These are phyloP conservation scores for Pichia cabralensis DNA, from an alignment of 805 yeast species.

Conservation along the genomic window DNA sequence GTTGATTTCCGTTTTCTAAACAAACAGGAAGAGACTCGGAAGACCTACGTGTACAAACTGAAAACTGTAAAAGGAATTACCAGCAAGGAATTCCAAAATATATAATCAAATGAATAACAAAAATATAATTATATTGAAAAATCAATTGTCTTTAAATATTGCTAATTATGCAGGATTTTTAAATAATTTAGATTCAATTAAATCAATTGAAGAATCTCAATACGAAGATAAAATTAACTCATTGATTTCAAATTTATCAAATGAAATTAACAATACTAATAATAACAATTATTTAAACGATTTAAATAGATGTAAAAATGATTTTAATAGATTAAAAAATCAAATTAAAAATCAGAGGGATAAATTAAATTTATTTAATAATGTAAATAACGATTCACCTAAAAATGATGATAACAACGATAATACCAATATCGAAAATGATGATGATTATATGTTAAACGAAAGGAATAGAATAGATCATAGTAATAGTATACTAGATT, in stretches of 20 bases:
- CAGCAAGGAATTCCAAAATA: conserved; percentile 60
- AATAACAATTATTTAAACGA: conserved; percentile 41
- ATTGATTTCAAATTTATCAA: conserved; percentile 43
- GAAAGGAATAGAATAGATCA: conserved; percentile 67
- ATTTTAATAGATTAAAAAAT: conserved; percentile 42
- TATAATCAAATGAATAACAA: conserved; percentile 59
- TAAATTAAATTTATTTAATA: conserved; percentile 59
- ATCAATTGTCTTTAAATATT: conserved; percentile 44
- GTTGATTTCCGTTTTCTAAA: too few relatives aligned
- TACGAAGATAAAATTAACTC: conserved; percentile 40
- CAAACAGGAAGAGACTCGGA: too few relatives aligned
- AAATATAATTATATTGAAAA: too few relatives aligned
- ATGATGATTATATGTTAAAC: conserved; percentile 50
- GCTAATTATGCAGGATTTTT: conserved; percentile 44
- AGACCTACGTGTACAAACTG: too few relatives aligned
- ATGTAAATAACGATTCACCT: conserved; percentile 73
- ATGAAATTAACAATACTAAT: too few relatives aligned
- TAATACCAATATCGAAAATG: conserved; percentile 1
- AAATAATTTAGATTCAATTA: conserved; percentile 31
- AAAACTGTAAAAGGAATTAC: too few relatives aligned
- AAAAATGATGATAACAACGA: conserved; percentile 28
- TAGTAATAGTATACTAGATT: conserved; percentile 69
- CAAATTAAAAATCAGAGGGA: conserved; percentile 56
- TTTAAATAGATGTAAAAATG: conserved; percentile 57
- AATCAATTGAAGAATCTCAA: conserved; percentile 39